phyloP scores from a whole-genome alignment of 2,329 filamentous ascomycete species.

The Beauveria sp. region DNA sequence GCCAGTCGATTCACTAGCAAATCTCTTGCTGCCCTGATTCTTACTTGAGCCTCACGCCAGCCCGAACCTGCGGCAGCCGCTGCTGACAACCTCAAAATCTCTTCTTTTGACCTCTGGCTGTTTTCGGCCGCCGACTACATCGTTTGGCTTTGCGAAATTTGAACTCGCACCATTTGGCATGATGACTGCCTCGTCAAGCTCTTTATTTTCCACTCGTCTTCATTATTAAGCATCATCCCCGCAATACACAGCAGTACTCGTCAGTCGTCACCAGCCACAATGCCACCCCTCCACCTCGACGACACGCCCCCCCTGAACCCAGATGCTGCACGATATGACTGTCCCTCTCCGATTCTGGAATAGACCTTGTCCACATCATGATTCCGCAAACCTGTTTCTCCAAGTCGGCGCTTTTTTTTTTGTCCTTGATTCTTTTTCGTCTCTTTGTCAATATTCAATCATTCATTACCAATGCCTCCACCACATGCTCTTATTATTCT shows the following conservation, averaged over 20 bases:
- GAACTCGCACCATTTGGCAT: too few relatives aligned
- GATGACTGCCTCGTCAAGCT: too few relatives aligned
- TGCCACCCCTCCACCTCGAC: neutral
- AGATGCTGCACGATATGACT: conserved; percentile 16
- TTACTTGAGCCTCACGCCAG: neutral
- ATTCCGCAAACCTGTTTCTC: neutral
- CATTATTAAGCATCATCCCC: neutral
- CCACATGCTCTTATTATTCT: neutral
- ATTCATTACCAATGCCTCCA: neutral
- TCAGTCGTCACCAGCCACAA: neutral
- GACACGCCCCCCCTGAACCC: conserved; percentile 3
- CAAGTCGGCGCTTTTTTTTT: neutral
- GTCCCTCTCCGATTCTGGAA: conserved; percentile 12
- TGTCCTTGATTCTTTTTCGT: neutral
- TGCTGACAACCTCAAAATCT: neutral
- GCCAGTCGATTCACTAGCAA: neutral
- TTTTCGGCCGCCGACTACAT: too few relatives aligned
- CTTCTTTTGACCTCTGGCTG: neutral
- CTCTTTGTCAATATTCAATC: neutral
- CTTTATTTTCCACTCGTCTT: neutral
- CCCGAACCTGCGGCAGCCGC: too few relatives aligned
- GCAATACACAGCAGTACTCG: neutral
- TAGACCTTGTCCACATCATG: conserved; percentile 7
- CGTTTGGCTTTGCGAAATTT: too few relatives aligned
- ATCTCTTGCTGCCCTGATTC: neutral